These are phyloP conservation scores for Olyra latifolia DNA, from an alignment of 176 grass and related monocot species.

Conservation along the genomic window DNA sequence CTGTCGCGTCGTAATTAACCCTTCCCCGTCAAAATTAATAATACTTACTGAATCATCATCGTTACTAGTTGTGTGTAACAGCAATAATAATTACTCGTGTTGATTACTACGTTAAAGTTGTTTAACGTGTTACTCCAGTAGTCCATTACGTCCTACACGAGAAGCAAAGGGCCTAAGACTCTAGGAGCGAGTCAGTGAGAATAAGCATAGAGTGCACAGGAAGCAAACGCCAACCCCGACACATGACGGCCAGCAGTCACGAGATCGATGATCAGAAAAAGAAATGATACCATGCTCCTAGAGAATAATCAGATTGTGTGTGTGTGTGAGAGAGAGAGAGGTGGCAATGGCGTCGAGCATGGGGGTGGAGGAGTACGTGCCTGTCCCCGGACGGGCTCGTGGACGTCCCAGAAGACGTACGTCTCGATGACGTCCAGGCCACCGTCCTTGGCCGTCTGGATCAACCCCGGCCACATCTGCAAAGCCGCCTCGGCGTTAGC, in stretches of 20 bases:
- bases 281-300: neutral
- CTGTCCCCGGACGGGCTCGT: constrained; percentile 85
- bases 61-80: neutral
- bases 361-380: constrained; percentile 35
- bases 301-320: neutral
- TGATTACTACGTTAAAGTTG: neutral
- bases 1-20: constrained; percentile 41
- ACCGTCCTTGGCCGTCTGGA: constrained; percentile 95
- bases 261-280: neutral
- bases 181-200: neutral
- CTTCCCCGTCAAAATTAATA: neutral
- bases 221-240: constrained; percentile 30
- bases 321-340: neutral
- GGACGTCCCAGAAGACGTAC: constrained; percentile 97
- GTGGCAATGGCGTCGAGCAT: neutral
- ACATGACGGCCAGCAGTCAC: constrained; percentile 16
- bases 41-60: neutral
- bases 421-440: constrained; percentile 89
- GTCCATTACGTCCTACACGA: neutral
- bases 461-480: constrained; percentile 98
- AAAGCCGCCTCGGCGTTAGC: neutral
- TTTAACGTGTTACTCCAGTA: neutral
- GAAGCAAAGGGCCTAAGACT: neutral
- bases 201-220: constrained; percentile 47
- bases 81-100: neutral